Conservation (phyloP, 495 filamentous ascomycete species). For the Tuber brumale region DNA sequence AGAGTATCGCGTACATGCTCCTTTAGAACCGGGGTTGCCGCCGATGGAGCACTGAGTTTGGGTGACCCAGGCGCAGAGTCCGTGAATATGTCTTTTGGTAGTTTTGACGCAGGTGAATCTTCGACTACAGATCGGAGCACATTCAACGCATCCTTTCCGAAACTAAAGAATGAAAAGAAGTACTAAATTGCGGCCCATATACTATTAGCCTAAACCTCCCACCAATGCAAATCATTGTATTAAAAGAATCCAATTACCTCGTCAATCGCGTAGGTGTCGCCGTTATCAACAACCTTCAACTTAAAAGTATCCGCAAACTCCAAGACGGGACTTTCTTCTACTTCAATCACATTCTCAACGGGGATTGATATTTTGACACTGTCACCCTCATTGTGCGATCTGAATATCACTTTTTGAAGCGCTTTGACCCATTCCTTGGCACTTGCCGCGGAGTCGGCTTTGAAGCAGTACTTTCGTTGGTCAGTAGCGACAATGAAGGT, state of each 20-base stretch:
- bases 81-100: slow-evolving; percentile 22
- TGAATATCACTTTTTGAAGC: slow-evolving; percentile 88
- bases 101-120: slow-evolving; percentile 53
- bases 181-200: slow-evolving; percentile 51
- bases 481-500: slow-evolving; percentile 75
- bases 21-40: slow-evolving; percentile 49
- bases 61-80: slow-evolving; percentile 27
- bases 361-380: slow-evolving; percentile 94
- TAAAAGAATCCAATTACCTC: slow-evolving; percentile 55
- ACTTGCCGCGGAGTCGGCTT: slow-evolving; percentile 77
- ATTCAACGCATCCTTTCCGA: slow-evolving; percentile 75
- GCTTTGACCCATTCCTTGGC: slow-evolving; percentile 97
- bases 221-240: neutral
- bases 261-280: slow-evolving; percentile 89
- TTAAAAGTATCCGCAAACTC: slow-evolving; percentile 93
- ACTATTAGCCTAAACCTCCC: slow-evolving; percentile 35
- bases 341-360: slow-evolving; percentile 78
- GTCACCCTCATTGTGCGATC: slow-evolving; percentile 92
- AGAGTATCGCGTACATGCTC: slow-evolving; percentile 63
- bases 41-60: slow-evolving; percentile 19
- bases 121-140: slow-evolving; percentile 69
- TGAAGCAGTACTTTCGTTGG: slow-evolving; percentile 77
- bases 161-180: slow-evolving; percentile 92
- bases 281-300: slow-evolving; percentile 81
- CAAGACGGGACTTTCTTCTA: slow-evolving; percentile 85